phyloP scores from a whole-genome alignment of 129 eudicot species.

The Oenanthe sinensis region DNA sequence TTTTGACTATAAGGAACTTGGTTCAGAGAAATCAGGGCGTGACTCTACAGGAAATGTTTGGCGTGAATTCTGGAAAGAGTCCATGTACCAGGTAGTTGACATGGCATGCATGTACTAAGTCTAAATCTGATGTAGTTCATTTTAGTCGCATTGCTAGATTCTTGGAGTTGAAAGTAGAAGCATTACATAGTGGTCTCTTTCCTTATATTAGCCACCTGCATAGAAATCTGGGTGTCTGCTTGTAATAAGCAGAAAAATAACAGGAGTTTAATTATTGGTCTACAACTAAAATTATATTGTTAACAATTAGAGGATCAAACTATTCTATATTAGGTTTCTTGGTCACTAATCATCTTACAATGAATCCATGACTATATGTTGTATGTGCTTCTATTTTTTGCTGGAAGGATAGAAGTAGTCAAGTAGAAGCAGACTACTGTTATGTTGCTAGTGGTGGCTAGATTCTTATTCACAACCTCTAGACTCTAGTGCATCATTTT shows the following conservation, averaged over 20 bases:
- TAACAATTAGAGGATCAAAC: too few relatives aligned
- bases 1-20: conserved; percentile 78
- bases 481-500: background rate
- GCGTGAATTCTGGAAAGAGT: conserved; percentile 92
- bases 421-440: too few relatives aligned
- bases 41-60: conserved; percentile 88
- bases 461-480: background rate
- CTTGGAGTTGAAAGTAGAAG: background rate
- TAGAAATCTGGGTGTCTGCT: background rate
- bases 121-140: background rate
- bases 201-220: background rate
- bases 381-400: too few relatives aligned
- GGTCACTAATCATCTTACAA: too few relatives aligned
- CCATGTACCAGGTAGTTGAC: conserved; percentile 67
- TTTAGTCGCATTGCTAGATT: background rate
- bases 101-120: background rate
- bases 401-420: too few relatives aligned
- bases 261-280: too few relatives aligned
- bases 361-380: too few relatives aligned
- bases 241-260: too few relatives aligned
- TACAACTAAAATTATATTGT: too few relatives aligned
- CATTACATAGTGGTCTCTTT: background rate
- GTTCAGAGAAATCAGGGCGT: conserved; percentile 97
- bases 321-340: too few relatives aligned
- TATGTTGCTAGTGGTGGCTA: too few relatives aligned